Conservation (phyloP, 495 filamentous ascomycete genomes). For the Penicillium steckii region DNA sequence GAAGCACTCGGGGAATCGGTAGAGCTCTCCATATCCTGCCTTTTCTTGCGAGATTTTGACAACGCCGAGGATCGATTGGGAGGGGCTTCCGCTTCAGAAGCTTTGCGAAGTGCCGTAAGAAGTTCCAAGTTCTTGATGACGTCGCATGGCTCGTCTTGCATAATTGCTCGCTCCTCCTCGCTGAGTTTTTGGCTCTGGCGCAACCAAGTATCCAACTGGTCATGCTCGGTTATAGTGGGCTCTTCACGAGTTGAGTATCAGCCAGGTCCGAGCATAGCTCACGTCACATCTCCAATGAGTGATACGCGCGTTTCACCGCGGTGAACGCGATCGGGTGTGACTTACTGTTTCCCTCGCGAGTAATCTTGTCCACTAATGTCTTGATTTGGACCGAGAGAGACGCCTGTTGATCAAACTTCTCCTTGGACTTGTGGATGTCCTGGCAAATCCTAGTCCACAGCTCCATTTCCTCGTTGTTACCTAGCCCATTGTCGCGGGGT, state of each 20-base stretch:
- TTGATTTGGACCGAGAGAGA: conserved; percentile 52
- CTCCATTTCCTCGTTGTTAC: conserved; percentile 60
- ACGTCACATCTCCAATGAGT: neutral
- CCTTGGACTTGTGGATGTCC: conserved; percentile 57
- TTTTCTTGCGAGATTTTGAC: conserved; percentile 59
- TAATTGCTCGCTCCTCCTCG: conserved; percentile 59
- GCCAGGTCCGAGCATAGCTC: conserved; percentile 2
- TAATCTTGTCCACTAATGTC: conserved; percentile 49
- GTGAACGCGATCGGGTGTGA: conserved; percentile 4
- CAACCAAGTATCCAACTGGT: conserved; percentile 56
- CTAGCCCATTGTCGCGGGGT: conserved; percentile 47
- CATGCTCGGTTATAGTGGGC: conserved; percentile 40
- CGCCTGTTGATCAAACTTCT: conserved; percentile 58
- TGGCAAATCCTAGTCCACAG: conserved; percentile 63
- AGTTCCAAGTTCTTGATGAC: conserved; percentile 60
- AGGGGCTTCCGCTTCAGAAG: conserved; percentile 58
- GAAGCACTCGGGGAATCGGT: conserved; percentile 71
- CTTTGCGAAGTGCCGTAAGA: conserved; percentile 57
- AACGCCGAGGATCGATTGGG: conserved; percentile 43
- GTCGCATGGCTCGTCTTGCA: conserved; percentile 57
- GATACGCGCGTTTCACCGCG: conserved; percentile 1
- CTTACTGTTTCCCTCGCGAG: conserved; percentile 46
- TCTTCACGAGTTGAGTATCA: conserved; percentile 19
- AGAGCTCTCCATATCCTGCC: conserved; percentile 68
- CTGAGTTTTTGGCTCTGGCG: conserved; percentile 62